These are phyloP conservation scores for Botryobasidium botryosum DNA, from an alignment of 768 basidiomycete species.

Conservation along the genomic window DNA sequence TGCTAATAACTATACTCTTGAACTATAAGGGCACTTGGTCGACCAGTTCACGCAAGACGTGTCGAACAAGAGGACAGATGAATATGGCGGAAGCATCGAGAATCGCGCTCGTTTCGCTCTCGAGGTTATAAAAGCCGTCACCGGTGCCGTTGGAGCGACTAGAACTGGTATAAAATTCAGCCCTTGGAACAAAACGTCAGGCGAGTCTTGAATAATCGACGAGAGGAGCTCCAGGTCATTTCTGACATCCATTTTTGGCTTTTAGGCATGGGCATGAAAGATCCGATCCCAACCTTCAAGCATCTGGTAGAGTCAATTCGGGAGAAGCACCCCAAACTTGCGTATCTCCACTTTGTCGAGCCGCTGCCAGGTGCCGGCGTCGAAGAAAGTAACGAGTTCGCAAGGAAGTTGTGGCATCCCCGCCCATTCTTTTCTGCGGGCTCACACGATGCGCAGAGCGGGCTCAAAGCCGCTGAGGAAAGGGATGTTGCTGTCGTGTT, in stretches of 20 bases:
- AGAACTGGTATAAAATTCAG: slow-evolving; percentile 39
- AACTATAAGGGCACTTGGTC: slow-evolving; percentile 11
- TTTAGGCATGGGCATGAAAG: slow-evolving; percentile 25
- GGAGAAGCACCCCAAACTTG: slow-evolving; percentile 27
- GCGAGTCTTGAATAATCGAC: slow-evolving; percentile 21
- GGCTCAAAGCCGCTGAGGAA: background rate
- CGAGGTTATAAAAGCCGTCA: slow-evolving; percentile 36
- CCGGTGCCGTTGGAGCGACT: slow-evolving; percentile 34
- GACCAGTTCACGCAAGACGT: slow-evolving; percentile 47
- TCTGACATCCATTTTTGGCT: slow-evolving; percentile 12
- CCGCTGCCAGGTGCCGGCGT: too few species aligned
- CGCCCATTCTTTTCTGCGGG: background rate
- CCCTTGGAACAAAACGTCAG: slow-evolving; percentile 34
- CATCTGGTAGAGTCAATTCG: slow-evolving; percentile 33
- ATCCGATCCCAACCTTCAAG: slow-evolving; percentile 38
- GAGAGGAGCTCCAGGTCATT: slow-evolving; percentile 22
- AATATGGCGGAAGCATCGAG: slow-evolving; percentile 52
- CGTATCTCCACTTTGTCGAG: slow-evolving; percentile 35
- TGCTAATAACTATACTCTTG: background rate
- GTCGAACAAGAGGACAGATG: slow-evolving; percentile 42
- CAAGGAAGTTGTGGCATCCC: background rate
- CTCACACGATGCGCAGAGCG: background rate
- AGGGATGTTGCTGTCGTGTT: background rate
- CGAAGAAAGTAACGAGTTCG: slow-evolving; percentile 14
- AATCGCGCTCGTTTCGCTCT: slow-evolving; percentile 39